Evolutionary conservation across 2,329 filamentous ascomycete genomes (phyloP).

Genomic region (Trichoderma sp.): DNA sequence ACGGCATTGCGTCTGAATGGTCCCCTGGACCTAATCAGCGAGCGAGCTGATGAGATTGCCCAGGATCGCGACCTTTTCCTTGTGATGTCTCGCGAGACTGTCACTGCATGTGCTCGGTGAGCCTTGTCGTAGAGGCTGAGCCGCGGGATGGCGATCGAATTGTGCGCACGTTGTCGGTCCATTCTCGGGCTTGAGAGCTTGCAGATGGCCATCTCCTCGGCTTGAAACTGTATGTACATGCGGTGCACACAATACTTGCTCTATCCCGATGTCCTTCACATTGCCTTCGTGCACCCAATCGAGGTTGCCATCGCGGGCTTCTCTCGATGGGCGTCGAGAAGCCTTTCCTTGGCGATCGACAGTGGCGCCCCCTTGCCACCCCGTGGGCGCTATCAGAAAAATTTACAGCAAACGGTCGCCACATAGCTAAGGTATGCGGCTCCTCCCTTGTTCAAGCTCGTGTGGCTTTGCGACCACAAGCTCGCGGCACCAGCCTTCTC

Average conservation of each 20-base stretch:
- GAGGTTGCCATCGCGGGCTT: neutral
- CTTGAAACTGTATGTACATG: no score
- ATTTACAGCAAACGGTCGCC: conserved; percentile 15
- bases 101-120: neutral
- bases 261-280: neutral
- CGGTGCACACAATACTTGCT: no score
- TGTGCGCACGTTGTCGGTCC: neutral
- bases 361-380: conserved; percentile 21
- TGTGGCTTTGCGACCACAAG: neutral
- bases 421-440: neutral
- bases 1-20: neutral
- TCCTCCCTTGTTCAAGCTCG: neutral
- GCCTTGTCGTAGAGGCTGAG: neutral
- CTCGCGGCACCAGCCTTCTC: no score
- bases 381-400: neutral
- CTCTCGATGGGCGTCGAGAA: neutral
- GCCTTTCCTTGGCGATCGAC: conserved; percentile 12
- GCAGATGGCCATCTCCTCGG: no score
- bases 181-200: no score
- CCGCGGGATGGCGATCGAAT: neutral
- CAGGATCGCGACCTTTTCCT: neutral
- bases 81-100: neutral
- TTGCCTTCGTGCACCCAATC: neutral
- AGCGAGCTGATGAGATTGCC: neutral
- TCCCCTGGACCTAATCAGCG: neutral